These are phyloP conservation scores for sunflower (Helianthus annuus) DNA, from an alignment of 129 eudicot species.

Conservation along the genomic window HanXRQr2.0-SUNRISE NC_035442.2:165054537-165055036, in stretches of 20 bases:
- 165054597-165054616: too few relatives aligned
- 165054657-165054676: slow-evolving; percentile 21
- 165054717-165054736: not conserved
- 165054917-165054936: not conserved
- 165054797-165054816: not conserved
- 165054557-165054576: too few relatives aligned
- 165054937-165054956: not conserved
- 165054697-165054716: not conserved
- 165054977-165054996: not conserved
- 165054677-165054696: not conserved
- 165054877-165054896: not conserved
- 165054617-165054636: too few relatives aligned
- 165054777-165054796: not conserved
- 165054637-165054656: slow-evolving; percentile 85
- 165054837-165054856: not conserved
- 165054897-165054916: not conserved
- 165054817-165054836: not conserved
- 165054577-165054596: too few relatives aligned
- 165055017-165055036: slow-evolving; percentile 45
- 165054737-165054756: not conserved
- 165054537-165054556: too few relatives aligned
- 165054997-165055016: not conserved
- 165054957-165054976: not conserved
- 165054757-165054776: not conserved
- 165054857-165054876: not conserved